Percentiles rank a stretch among this genome's conserved stretches.
Evolutionary conservation across 2,329 filamentous ascomycete species (phyloP).

Genomic region (Paecilomyces niveus): DNA sequence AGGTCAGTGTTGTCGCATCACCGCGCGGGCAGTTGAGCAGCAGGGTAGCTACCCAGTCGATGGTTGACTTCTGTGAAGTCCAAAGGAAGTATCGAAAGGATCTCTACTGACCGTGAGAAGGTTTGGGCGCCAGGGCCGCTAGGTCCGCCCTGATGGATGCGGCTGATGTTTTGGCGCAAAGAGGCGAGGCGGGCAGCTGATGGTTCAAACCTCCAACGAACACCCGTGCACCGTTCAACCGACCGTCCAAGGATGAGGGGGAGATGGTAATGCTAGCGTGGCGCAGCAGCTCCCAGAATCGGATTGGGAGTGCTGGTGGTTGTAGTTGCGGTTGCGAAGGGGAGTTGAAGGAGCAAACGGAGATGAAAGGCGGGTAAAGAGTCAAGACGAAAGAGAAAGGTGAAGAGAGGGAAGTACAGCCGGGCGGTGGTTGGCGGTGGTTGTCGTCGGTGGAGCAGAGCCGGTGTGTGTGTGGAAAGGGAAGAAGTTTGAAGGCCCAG

Average conservation of each 20-base stretch:
- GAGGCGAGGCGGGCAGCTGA: slow-evolving; percentile 20
- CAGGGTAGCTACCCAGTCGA: background rate
- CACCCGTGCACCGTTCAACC: background rate
- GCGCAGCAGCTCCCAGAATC: background rate
- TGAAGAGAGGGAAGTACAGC: background rate
- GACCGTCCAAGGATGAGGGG: background rate
- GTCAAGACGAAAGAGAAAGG: slow-evolving; percentile 3
- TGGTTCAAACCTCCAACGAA: slow-evolving; percentile 1
- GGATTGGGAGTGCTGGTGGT: background rate
- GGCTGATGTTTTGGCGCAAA: slow-evolving; percentile 25
- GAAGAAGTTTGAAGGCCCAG: background rate
- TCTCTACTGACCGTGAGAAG: background rate
- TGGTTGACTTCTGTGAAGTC: background rate
- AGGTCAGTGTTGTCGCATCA: slow-evolving; percentile 16
- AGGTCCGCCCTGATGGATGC: slow-evolving; percentile 7
- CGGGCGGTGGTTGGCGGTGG: background rate
- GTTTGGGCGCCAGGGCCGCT: background rate
- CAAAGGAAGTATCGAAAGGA: background rate
- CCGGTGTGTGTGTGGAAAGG: slow-evolving; percentile 11
- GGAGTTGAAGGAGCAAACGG: slow-evolving; percentile 9
- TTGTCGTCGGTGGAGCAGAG: slow-evolving; percentile 1
- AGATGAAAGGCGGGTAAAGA: slow-evolving; percentile 4
- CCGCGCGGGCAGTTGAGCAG: slow-evolving; percentile 13
- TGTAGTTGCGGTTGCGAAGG: slow-evolving; percentile 5
- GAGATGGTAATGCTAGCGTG: slow-evolving; percentile 1